A percentile compares a stretch with the other conserved stretches of the same genome.
Evolutionary conservation across 352 stramenopile genomes (phyloP).

Genomic region (Chrysophaeum taylorii): DNA sequence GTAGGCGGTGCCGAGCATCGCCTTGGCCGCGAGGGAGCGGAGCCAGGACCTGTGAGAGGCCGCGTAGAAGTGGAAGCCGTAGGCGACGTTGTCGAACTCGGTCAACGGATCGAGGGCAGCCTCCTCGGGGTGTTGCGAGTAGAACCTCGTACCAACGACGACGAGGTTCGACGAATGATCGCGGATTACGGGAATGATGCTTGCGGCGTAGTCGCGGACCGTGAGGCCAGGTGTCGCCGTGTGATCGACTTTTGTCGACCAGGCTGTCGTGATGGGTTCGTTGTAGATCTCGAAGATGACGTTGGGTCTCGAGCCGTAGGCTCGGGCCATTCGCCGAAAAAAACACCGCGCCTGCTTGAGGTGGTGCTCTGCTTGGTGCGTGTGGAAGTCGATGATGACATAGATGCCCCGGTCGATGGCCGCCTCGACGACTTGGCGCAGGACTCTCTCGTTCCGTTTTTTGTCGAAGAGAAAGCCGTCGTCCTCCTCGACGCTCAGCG

Average conservation of each 20-base stretch:
- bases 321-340: not conserved
- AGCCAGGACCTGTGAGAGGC: not conserved
- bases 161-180: not conserved
- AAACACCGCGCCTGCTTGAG: constrained; percentile 13
- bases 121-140: not conserved
- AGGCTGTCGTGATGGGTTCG: constrained; percentile 16
- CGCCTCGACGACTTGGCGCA: constrained; percentile 16
- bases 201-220: not conserved
- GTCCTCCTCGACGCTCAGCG: constrained; percentile 15
- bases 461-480: not conserved
- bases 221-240: too few relatives aligned
- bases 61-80: constrained; percentile 7
- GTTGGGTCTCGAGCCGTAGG: not conserved
- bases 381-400: constrained; percentile 21
- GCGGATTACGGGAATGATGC: not conserved
- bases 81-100: not conserved
- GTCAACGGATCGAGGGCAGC: not conserved
- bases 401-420: constrained; percentile 21
- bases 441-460: too few relatives aligned
- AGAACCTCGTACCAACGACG: not conserved
- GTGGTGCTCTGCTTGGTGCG: not conserved
- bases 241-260: constrained; percentile 1
- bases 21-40: too few relatives aligned
- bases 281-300: constrained; percentile 22
- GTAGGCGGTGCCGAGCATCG: too few relatives aligned